A percentile compares a stretch with the other conserved stretches of the same genome.
These are phyloP conservation scores for Sporisorium sorghi DNA, from an alignment of 1,284 basidiomycete genomes.

Conservation along the genomic window DNA sequence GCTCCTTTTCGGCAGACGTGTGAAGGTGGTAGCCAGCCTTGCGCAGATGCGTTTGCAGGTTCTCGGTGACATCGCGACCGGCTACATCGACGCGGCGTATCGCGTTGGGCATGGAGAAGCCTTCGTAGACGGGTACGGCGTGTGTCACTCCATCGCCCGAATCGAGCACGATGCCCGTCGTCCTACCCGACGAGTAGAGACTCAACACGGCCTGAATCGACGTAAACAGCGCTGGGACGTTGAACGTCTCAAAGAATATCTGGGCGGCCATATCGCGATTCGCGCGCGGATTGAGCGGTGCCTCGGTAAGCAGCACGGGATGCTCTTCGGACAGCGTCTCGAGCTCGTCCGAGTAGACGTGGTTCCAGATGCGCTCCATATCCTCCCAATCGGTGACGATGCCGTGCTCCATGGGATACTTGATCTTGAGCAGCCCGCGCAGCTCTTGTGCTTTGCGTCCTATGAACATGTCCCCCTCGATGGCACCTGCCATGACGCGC, in stretches of 20 bases:
- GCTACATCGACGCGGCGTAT: slow-evolving; percentile 95
- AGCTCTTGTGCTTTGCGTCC: slow-evolving; percentile 67
- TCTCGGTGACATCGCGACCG: slow-evolving; percentile 93
- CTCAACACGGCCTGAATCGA: slow-evolving; percentile 97
- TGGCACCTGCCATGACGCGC: slow-evolving; percentile 68
- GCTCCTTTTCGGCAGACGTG: slow-evolving; percentile 96
- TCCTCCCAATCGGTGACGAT: slow-evolving; percentile 69
- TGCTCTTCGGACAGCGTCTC: slow-evolving; percentile 74
- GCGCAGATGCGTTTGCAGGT: slow-evolving; percentile 90
- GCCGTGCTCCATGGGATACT: slow-evolving; percentile 69
- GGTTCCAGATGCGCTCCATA: slow-evolving; percentile 69
- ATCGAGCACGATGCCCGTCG: slow-evolving; percentile 97
- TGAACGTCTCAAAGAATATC: slow-evolving; percentile 98
- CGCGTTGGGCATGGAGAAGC: slow-evolving; percentile 98
- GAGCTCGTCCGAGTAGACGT: slow-evolving; percentile 67
- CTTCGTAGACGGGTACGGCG: slow-evolving; percentile 98
- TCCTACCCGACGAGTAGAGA: slow-evolving; percentile 97
- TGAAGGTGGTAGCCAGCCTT: slow-evolving; percentile 95
- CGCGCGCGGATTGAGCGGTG: slow-evolving; percentile 89
- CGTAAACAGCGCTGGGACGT: slow-evolving; percentile 96
- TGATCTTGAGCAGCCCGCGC: slow-evolving; percentile 65
- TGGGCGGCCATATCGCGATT: slow-evolving; percentile 95
- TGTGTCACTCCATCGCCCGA: slow-evolving; percentile 99
- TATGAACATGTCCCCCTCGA: slow-evolving; percentile 68
- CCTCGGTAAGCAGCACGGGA: slow-evolving; percentile 93